These are phyloP conservation scores for Suillus ampliporus DNA, from an alignment of 768 basidiomycete genomes.

Conservation along the genomic window DNA sequence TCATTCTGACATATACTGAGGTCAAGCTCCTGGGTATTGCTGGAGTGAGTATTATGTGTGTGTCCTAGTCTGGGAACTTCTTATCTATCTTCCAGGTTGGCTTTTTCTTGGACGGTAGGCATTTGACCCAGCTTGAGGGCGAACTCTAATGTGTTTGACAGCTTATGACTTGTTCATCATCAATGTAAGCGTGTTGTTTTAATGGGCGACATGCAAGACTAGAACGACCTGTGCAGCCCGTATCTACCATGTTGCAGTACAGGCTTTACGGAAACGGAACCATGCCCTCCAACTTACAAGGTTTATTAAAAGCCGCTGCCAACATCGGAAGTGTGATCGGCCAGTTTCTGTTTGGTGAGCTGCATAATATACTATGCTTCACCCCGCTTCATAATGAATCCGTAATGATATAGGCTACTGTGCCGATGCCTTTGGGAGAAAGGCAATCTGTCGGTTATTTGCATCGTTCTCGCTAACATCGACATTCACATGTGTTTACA, in stretches of 20 bases:
- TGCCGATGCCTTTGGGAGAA: conserved; percentile 72
- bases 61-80: conserved; percentile 7
- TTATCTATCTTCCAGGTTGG: conserved; percentile 51
- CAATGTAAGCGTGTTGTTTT: conserved; percentile 48
- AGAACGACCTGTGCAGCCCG: conserved; percentile 48
- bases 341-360: conserved; percentile 63
- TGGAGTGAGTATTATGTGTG: conserved; percentile 47
- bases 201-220: not conserved
- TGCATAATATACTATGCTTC: not conserved
- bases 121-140: not conserved
- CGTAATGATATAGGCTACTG: conserved; percentile 51
- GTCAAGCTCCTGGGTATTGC: conserved; percentile 66
- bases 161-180: conserved; percentile 78
- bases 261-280: conserved; percentile 57
- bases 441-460: conserved; percentile 58
- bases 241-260: conserved; percentile 70
- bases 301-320: conserved; percentile 68
- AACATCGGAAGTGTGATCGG: conserved; percentile 79
- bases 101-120: conserved; percentile 72
- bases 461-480: not conserved
- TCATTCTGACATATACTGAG: conserved; percentile 49
- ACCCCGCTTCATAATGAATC: not conserved
- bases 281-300: conserved; percentile 61
- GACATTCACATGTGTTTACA: conserved; percentile 28
- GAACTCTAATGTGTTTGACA: conserved; percentile 26